Conservation (phyloP, 176 grass and related monocot species). For the Rhynchospora pubera region DNA sequence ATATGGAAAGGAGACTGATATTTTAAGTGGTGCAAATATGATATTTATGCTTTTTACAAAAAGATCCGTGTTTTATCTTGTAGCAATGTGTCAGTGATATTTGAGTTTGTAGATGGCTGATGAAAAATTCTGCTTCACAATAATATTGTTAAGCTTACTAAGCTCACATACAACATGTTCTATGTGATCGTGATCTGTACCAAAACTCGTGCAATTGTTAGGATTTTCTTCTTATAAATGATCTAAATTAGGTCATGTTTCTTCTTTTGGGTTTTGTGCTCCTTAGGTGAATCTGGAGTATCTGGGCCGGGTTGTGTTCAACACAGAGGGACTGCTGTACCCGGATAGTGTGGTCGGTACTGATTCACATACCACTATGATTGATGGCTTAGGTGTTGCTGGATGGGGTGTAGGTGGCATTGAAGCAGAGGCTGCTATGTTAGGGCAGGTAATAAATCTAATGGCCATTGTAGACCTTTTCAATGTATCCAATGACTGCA, state of each 20-base stretch:
- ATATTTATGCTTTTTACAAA: background rate
- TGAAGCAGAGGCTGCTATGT: slow-evolving; percentile 89
- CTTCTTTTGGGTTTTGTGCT: background rate
- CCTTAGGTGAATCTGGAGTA: slow-evolving; percentile 88
- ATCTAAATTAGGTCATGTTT: background rate
- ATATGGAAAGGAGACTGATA: background rate
- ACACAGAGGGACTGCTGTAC: slow-evolving; percentile 58
- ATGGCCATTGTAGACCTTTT: background rate
- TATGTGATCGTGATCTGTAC: background rate
- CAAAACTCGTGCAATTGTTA: background rate
- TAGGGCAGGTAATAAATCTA: slow-evolving; percentile 64
- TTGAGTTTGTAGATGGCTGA: background rate
- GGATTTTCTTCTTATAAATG: background rate
- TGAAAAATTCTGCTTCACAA: background rate
- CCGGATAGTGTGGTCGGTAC: slow-evolving; percentile 93
- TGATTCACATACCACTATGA: slow-evolving; percentile 97
- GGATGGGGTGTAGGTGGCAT: slow-evolving; percentile 97
- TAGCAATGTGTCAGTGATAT: background rate
- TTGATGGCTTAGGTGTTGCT: slow-evolving; percentile 92
- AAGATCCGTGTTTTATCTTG: background rate
- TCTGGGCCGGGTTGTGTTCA: slow-evolving; percentile 89
- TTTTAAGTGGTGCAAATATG: background rate
- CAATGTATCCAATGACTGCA: background rate
- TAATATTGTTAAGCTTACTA: background rate
- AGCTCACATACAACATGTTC: background rate